Percentiles rank a stretch among this genome's conserved stretches.
Evolutionary conservation across 192 early-diverging fungal genomes (phyloP).

Genomic region (Geosiphon pyriformis): DNA sequence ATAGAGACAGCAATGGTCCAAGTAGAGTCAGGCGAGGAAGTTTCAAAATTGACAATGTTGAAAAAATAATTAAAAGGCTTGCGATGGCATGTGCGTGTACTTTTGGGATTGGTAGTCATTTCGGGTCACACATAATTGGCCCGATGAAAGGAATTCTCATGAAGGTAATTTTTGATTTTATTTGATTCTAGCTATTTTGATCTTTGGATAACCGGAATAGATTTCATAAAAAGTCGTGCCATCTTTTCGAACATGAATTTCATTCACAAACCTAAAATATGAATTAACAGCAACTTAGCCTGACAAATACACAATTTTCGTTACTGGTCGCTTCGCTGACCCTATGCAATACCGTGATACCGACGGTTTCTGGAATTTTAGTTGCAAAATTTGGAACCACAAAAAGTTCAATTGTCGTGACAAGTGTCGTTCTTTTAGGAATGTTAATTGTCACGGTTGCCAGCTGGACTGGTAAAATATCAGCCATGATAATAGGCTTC

Average conservation of each 20-base stretch:
- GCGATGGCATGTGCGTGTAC: constrained; percentile 32
- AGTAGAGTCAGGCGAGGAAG: constrained; percentile 20
- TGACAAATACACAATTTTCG: constrained; percentile 43
- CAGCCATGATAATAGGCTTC: constrained; percentile 38
- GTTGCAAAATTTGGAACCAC: constrained; percentile 41
- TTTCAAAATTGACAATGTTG: not conserved
- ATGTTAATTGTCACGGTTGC: constrained; percentile 32
- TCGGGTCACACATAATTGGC: constrained; percentile 66
- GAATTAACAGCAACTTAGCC: constrained; percentile 38
- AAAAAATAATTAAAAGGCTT: constrained; percentile 10
- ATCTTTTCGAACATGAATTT: too few species aligned
- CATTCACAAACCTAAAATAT: constrained; percentile 48
- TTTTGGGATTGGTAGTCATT: constrained; percentile 64
- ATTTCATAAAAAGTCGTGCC: too few species aligned
- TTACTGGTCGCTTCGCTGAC: constrained; percentile 39
- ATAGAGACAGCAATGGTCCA: constrained; percentile 15
- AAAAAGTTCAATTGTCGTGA: constrained; percentile 40
- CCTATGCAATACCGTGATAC: constrained; percentile 36
- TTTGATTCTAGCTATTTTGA: too few species aligned
- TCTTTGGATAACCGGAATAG: too few species aligned
- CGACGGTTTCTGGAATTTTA: constrained; percentile 39
- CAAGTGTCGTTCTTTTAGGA: constrained; percentile 34
- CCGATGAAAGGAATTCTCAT: constrained; percentile 72
- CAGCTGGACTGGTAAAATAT: constrained; percentile 36
- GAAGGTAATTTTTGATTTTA: too few species aligned